Base-by-base conservation (phyloP, 169 alveolate genomes). In the Perkinsus olseni region DNA sequence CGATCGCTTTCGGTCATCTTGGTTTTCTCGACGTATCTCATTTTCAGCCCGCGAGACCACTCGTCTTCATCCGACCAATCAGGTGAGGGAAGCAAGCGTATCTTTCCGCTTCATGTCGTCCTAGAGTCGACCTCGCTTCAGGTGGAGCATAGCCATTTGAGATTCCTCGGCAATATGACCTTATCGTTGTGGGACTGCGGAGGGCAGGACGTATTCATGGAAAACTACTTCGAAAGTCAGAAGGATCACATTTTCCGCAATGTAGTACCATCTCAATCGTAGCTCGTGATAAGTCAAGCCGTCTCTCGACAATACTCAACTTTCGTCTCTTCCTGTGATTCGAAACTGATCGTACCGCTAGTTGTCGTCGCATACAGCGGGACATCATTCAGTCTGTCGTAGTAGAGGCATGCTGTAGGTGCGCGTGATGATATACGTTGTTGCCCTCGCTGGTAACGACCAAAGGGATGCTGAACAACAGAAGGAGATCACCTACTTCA, bases 151-250 rank as follows among this genome's bases (percentile, higher is more conserved):
- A 96, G 98, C 8, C 94, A 96, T 90, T 96, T 98, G 50, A 94
- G 98, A 93, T 98, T 98, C 96, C 94, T 98, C 95, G 99, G 99
- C 93, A 97, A 96, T 93, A 96, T 97, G 91, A 96, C 94, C 48
- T 95, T 98, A 91, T 97, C 97, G 40, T 95, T 98, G 62, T 98
- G 99, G 99, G 99, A 98, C 94, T 98, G 99, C 94, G 99, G 99
- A 36, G 99, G 99, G 4, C 98, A 98, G 96, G 99, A 98, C 93
- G 97, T 96, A 74, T 97, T 98, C 94, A 98, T 98, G 98, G 98
- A 97, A 95, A 98, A 98, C 94, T 98, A 98, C 95, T 97, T 98
- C 94, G 98, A 98, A 93, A 94, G 98, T 40, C 97, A 98, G 94
- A 95, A 98, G 91, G 99, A 98, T 82, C 97, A 96, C 90, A 97